phyloP scores from a whole-genome alignment of 106 monocot genomes.

The Dendrobium chrysotoxum region DNA sequence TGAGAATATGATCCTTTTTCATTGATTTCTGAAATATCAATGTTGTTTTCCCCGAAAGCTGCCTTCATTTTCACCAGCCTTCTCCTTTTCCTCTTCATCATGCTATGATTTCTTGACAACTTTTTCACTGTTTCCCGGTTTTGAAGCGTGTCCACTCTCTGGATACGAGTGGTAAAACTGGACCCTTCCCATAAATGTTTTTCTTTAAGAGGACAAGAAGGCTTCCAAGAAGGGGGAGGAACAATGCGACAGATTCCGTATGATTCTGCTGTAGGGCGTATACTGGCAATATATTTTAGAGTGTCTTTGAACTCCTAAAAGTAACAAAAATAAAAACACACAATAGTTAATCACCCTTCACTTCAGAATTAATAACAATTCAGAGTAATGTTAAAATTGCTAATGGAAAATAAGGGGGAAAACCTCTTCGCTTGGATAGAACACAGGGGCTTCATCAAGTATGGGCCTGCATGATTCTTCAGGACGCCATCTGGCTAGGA shows the following conservation, averaged over 20 bases:
- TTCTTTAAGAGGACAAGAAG: constrained; percentile 82
- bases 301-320: constrained; percentile 85
- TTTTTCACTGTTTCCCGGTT: constrained; percentile 53
- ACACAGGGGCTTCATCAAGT: constrained; percentile 75
- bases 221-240: constrained; percentile 83
- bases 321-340: not conserved
- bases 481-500: constrained; percentile 53
- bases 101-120: constrained; percentile 12
- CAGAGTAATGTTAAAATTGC: not conserved
- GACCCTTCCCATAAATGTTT: constrained; percentile 56
- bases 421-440: constrained; percentile 85
- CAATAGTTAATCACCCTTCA: not conserved
- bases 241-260: constrained; percentile 94
- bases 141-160: constrained; percentile 82
- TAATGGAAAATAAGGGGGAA: not conserved
- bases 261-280: constrained; percentile 59
- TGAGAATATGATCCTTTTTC: constrained; percentile 13
- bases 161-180: constrained; percentile 67
- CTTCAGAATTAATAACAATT: not conserved
- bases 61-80: constrained; percentile 23
- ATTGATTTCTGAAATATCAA: constrained; percentile 11
- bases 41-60: constrained; percentile 15
- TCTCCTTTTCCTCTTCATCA: constrained; percentile 53
- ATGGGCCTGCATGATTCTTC: constrained; percentile 52
- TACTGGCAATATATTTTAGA: constrained; percentile 66